These are phyloP conservation scores for Trametes maxima DNA, from an alignment of 768 basidiomycete species.

Conservation along the genomic window DNA sequence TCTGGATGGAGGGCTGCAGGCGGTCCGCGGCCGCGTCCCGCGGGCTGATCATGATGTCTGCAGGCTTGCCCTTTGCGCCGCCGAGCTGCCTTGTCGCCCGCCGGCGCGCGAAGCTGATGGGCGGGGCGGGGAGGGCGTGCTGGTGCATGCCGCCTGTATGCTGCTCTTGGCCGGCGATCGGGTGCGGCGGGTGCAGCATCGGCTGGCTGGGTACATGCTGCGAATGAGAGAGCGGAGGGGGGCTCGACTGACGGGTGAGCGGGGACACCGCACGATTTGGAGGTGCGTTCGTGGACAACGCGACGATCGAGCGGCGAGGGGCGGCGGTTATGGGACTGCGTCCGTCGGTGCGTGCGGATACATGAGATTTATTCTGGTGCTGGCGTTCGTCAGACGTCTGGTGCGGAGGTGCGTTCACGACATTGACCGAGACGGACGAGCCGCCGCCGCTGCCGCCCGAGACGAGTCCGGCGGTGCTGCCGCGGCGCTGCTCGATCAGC, in stretches of 20 bases:
- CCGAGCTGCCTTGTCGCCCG: constrained; percentile 65
- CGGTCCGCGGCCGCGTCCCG: constrained; percentile 57
- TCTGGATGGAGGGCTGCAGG: constrained; percentile 70
- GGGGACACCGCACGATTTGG: constrained; percentile 41
- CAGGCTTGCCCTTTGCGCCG: constrained; percentile 66
- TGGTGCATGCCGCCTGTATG: constrained; percentile 27
- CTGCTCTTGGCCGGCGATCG: constrained; percentile 33
- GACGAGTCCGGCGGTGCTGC: constrained; percentile 45
- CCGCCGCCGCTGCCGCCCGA: constrained; percentile 27
- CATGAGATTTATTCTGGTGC: neutral
- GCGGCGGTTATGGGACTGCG: constrained; percentile 43
- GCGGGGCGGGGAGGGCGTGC: constrained; percentile 63
- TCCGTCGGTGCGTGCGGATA: constrained; percentile 20
- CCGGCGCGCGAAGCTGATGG: constrained; percentile 78
- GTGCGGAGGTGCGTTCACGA: constrained; percentile 24
- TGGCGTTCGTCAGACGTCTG: constrained; percentile 26
- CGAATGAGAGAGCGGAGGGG: constrained; percentile 33
- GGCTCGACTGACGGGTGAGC: constrained; percentile 34
- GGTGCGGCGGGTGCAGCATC: constrained; percentile 26
- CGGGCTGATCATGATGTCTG: constrained; percentile 78
- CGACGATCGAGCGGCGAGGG: constrained; percentile 28
- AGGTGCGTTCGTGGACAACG: constrained; percentile 26
- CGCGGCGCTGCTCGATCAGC: constrained; percentile 69
- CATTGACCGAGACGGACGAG: constrained; percentile 30
- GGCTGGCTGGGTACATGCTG: constrained; percentile 32